phyloP scores from a whole-genome alignment of 2,329 filamentous ascomycete species.

The Fusarium udum region DNA sequence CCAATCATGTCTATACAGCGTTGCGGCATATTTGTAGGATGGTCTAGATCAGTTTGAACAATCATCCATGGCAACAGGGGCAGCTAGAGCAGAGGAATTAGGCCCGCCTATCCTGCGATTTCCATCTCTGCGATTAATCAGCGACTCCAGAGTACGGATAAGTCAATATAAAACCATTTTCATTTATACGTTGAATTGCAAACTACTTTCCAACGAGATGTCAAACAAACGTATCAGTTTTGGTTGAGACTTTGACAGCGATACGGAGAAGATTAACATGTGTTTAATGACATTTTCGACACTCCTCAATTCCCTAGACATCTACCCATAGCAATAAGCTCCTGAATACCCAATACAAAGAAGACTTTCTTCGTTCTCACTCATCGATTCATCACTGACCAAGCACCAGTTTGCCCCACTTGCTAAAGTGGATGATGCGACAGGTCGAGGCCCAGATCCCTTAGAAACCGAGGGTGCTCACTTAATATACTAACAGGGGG shows the following conservation, averaged over 20 bases:
- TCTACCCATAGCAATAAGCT: neutral
- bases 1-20: slow-evolving; percentile 34
- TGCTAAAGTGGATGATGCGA: slow-evolving; percentile 41
- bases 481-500: too few species aligned
- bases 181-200: neutral
- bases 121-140: slow-evolving; percentile 21
- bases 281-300: neutral
- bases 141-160: neutral
- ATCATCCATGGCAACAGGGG: slow-evolving; percentile 38
- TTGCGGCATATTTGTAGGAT: slow-evolving; percentile 40
- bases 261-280: neutral
- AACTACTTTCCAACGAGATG: neutral
- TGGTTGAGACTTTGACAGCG: neutral
- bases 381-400: slow-evolving; percentile 7
- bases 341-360: neutral
- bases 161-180: neutral
- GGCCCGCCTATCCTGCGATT: slow-evolving; percentile 40
- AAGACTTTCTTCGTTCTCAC: slow-evolving; percentile 24
- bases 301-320: neutral
- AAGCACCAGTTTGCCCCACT: slow-evolving; percentile 27
- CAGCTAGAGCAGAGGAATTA: slow-evolving; percentile 38
- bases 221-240: neutral
- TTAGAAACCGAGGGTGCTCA: too few species aligned
- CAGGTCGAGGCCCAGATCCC: slow-evolving; percentile 41
- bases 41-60: slow-evolving; percentile 37